phyloP scores from a whole-genome alignment of 805 yeast species.

The Cyberlindnera amylophila region DNA sequence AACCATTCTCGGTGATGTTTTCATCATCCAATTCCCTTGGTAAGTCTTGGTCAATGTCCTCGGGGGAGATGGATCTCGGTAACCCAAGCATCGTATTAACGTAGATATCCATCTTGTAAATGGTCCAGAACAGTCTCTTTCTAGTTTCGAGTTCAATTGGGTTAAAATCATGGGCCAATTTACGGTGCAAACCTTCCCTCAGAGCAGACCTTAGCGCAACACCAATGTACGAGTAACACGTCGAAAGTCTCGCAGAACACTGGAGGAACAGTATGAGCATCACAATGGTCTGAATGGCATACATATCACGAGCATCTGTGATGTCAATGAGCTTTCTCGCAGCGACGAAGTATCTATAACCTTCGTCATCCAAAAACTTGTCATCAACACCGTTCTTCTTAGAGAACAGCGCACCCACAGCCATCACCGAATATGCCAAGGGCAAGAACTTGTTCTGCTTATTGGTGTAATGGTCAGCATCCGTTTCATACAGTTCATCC shows the following conservation, averaged over 20 bases:
- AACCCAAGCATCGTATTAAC: constrained; percentile 83
- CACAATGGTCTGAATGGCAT: constrained; percentile 79
- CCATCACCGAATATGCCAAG: constrained; percentile 79
- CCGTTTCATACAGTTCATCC: constrained; percentile 71
- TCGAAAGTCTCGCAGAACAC: constrained; percentile 81
- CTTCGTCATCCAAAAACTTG: constrained; percentile 60
- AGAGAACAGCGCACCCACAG: constrained; percentile 79
- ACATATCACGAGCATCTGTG: constrained; percentile 75
- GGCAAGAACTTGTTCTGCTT: constrained; percentile 76
- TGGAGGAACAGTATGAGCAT: constrained; percentile 84
- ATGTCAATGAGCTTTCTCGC: constrained; percentile 78
- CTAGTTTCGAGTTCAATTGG: constrained; percentile 81
- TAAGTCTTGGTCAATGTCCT: constrained; percentile 82
- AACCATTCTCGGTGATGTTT: constrained; percentile 66
- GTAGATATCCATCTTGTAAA: constrained; percentile 86
- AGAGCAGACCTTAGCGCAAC: constrained; percentile 80
- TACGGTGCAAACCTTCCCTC: constrained; percentile 79
- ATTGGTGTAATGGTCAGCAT: constrained; percentile 65
- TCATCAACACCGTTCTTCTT: constrained; percentile 38
- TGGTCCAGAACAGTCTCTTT: constrained; percentile 84
- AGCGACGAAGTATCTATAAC: constrained; percentile 73
- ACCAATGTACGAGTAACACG: constrained; percentile 88
- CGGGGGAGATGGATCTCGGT: constrained; percentile 71
- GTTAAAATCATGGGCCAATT: constrained; percentile 49
- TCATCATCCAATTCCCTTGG: constrained; percentile 87